Evolutionary conservation across 169 alveolate species (phyloP), one percentile per base, ranked within the genome.

Genomic region (Eimeria nieschulzi): DNA sequence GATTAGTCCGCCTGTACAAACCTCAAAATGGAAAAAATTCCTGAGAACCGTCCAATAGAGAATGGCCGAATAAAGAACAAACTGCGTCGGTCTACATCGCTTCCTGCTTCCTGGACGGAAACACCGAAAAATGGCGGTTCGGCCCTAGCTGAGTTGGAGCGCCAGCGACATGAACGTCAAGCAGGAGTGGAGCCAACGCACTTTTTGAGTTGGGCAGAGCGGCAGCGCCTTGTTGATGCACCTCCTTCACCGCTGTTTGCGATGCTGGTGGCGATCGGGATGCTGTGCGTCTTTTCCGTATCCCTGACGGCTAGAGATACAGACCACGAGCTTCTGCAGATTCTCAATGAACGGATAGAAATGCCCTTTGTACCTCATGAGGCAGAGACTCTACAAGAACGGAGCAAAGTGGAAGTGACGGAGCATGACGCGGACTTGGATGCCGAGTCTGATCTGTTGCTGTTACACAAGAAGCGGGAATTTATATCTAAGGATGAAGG

Each of bases 151-250:
- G 68, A 59, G 68, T 59, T 59, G 68, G 68, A 59, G 5, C 68
- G 68, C 68, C 68, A 59, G 68, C 15, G 68, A 19, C 15, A 19
- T 19, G 23, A 59, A 15, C 68, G 68, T 59, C 68, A 59, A 19
- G 46, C 46, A 33, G 46, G 46, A 33, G 46, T 33, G 3, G 46
- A 33, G 46, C 46, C 46, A 33, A 33, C 6, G 46, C 46, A 33
- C 3, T 59, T 15, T 19, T 19, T 59, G 2, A 15, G 23, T 12
- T 59, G 68, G 68, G 71, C 87, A 2, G 72, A 78, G 25, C 53
- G 87, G 13, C 87, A 78, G 87, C 23, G 55, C 9, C 72, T 78
- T 46, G 55, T 78, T 53, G 9, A 78, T 33, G 21, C 87, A 10
- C 26, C 87, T 7, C 25, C 72, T 33, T 33, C 87, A 12, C 33